Evolutionary conservation across 768 basidiomycete species (phyloP), one percentile per base, ranked within the genome.

Genomic region (Amanita jacksonii): DNA sequence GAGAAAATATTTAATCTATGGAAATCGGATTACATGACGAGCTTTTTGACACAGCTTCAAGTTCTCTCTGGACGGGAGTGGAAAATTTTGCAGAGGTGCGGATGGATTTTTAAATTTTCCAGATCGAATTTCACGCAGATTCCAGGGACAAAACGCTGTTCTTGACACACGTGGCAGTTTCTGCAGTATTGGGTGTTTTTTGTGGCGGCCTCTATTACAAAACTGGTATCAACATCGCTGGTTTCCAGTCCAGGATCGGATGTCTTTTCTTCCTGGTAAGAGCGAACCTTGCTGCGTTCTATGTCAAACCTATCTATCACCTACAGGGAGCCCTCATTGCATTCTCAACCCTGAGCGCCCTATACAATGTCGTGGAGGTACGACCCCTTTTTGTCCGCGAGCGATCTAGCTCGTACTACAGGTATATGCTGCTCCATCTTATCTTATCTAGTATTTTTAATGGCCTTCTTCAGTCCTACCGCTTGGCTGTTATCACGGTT

Each of bases 161-260:
- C 64, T 59, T 90, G 31, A 79, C 90, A 0, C 93, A 98, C 63
- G 57, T 89, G 18, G 58, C 65, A 3, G 68, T 87, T 12, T 70
- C 91, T 8, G 68, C 74, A 6, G 55, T 92, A 1, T 64, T 96
- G 5, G 93, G 93, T 1, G 81, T 88, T 2, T 89, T 96, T 56
- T 87, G 87, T 49, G 89, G 90, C 45, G 92, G 93, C 0, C 60
- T 94, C 45, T 96, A 93, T 58, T 97, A 70, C 63, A 59, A 91
- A 22, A 91, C 88, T 0, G 76, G 72, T 27, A 64, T 75, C 15
- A 83, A 77, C 3, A 94, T 96, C 49, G 86, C 91, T 19, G 92
- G 92, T 1, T 96, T 96, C 71, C 92, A 96, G 58, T 85, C 84
- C 28, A 75, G 93, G 23, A 74, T 98, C n/a, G 93, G 93, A 23